Evolutionary conservation across 805 yeast species (phyloP), one percentile per base, ranked within the genome.

Genomic region (Scheffersomyces stipitis): DNA sequence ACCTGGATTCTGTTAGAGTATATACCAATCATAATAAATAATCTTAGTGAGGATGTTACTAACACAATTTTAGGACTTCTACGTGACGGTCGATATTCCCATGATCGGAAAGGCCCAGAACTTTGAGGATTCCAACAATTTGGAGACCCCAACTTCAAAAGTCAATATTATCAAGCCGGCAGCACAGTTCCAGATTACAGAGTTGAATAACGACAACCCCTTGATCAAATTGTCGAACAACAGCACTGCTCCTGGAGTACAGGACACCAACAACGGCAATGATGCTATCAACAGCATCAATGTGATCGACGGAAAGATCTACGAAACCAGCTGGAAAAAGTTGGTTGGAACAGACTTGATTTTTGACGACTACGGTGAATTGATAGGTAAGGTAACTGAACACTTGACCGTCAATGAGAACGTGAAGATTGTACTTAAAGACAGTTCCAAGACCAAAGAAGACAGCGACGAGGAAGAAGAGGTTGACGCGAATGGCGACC

Each of bases 261-360:
- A 20, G 5, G 39, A 52, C 13, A 8, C 39, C 3, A 55, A 51
- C 14, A 36, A 32, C 8, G 52, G 41, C 9, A 30, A 40, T 13
- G 52, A 45, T 10, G 30, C 43, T 3, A 46, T 59, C 26, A 57
- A 59, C 41, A 52, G 62, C 30, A 38, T 66, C 22, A 51, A 60
- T 15, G 57, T 65, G 5, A 58, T 63, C 3, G 72, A 69, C 41
- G 73, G 71, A 14, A 66, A 73, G 26, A 60, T 86, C 3, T 87
- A 79, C 55, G 78, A 80, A 57, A 93, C 95, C 2, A 64, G 69
- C 15, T 90, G 97, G 96, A 70, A 73, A 29, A 75, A 75, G 37
- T 60, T 87, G 3, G 81, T 86, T 1, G 98, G 98, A 0, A 84
- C 95, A 0, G 96, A 68, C 33, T 48, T 66, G 38, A 49, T 69